phyloP scores from a whole-genome alignment of 805 yeast genomes.

The Ogataea henricii region DNA sequence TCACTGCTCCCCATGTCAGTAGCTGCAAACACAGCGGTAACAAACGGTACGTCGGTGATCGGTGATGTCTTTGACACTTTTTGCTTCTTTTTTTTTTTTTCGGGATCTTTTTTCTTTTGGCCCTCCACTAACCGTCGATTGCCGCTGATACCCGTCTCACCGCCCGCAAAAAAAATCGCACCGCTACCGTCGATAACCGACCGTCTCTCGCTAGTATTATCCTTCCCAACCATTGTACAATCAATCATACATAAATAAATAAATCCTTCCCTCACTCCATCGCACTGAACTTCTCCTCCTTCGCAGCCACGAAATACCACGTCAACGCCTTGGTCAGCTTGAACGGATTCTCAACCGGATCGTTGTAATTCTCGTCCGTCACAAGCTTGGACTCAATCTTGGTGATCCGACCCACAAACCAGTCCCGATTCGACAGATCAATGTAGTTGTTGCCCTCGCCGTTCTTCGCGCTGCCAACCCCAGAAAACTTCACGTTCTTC shows the following conservation, averaged over 20 bases:
- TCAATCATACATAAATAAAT: not conserved
- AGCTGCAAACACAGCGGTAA: too few relatives aligned
- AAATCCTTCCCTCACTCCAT: not conserved
- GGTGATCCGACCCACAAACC: slow-evolving; percentile 76
- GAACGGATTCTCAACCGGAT: slow-evolving; percentile 58
- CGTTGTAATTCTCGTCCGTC: slow-evolving; percentile 42
- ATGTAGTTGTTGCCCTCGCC: slow-evolving; percentile 15
- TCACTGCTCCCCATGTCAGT: too few relatives aligned
- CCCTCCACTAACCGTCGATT: too few relatives aligned
- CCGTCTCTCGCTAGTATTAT: not conserved
- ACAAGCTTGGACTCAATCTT: slow-evolving; percentile 58
- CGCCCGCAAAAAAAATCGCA: not conserved
- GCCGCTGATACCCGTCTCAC: not conserved
- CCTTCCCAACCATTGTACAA: not conserved
- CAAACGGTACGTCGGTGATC: too few relatives aligned
- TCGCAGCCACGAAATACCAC: slow-evolving; percentile 67
- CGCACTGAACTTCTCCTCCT: slow-evolving; percentile 35
- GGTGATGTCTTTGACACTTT: too few relatives aligned
- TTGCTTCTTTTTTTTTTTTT: not conserved
- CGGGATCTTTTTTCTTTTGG: too few relatives aligned
- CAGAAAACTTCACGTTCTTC: slow-evolving; percentile 37
- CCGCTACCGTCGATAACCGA: not conserved
- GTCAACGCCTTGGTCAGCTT: slow-evolving; percentile 58
- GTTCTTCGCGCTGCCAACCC: slow-evolving; percentile 1
- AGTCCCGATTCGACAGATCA: slow-evolving; percentile 56